Evolutionary conservation across 257 asterid genomes (phyloP).

Genomic region (Solanum bukasovii): DNA sequence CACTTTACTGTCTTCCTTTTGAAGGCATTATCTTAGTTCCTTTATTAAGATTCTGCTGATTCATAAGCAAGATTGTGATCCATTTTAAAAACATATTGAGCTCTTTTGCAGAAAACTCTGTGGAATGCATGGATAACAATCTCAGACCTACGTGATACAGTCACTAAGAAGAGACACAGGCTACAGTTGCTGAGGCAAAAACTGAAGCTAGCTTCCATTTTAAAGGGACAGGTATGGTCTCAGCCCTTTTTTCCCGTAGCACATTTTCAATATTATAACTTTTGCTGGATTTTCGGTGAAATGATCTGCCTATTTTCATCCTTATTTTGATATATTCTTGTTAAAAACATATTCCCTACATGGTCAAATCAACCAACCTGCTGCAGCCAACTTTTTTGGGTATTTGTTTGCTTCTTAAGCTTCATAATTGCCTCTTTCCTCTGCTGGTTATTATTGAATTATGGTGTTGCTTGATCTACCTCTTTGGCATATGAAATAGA

Average conservation of each 20-base stretch:
- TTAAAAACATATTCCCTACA: neutral
- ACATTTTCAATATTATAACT: neutral
- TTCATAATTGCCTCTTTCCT: neutral
- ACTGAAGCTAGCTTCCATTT: constrained; percentile 85
- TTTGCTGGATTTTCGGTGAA: neutral
- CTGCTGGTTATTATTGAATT: neutral
- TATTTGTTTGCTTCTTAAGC: neutral
- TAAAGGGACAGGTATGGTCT: constrained; percentile 71
- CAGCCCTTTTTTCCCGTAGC: neutral
- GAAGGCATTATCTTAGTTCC: neutral
- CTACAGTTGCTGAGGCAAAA: constrained; percentile 87
- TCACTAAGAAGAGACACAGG: constrained; percentile 85
- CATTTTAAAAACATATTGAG: neutral
- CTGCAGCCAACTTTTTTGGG: neutral
- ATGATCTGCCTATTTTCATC: neutral
- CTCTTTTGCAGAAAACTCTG: constrained; percentile 50
- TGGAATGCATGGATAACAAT: constrained; percentile 97
- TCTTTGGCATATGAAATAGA: neutral
- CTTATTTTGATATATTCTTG: neutral
- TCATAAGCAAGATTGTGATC: neutral
- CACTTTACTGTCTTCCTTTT: neutral
- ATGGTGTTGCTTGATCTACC: neutral
- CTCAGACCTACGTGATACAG: constrained; percentile 79
- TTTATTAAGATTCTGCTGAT: neutral
- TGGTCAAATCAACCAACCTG: neutral